Percentiles rank a stretch among this genome's conserved stretches.
Evolutionary conservation across 257 asterid species (phyloP).

Genomic region (Euphrasia confusa): DNA sequence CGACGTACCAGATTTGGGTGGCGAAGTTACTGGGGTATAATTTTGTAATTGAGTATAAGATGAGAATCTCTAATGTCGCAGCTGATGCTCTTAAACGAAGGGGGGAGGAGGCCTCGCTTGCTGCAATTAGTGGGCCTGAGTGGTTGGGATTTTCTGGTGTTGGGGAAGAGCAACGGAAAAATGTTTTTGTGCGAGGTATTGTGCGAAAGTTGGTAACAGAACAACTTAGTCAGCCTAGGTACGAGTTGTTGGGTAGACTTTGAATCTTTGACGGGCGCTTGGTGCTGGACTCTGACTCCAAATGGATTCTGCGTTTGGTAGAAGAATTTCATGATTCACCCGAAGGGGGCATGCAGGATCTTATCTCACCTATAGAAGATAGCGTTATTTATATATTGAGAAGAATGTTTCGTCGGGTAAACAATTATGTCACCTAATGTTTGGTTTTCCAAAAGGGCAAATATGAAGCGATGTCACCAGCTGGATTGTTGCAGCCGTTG

Average conservation of each 20-base stretch:
- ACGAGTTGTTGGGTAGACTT: neutral
- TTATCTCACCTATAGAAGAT: neutral
- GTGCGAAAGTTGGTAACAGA: neutral
- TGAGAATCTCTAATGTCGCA: neutral
- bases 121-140: neutral
- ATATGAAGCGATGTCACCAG: neutral
- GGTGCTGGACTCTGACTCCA: neutral
- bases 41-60: neutral
- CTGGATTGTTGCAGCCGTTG: conserved; percentile 14
- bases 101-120: neutral
- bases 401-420: neutral
- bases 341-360: neutral
- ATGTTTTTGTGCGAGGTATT: neutral
- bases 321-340: neutral
- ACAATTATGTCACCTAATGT: neutral
- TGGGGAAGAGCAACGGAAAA: no score
- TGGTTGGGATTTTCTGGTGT: neutral
- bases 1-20: neutral
- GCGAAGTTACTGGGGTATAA: neutral
- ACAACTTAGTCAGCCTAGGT: neutral
- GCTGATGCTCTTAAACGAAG: neutral
- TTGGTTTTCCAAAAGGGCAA: neutral
- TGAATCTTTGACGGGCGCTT: neutral
- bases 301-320: neutral
- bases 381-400: neutral